Evolutionary conservation across 352 stramenopile species (phyloP).

Genomic region (Elongisporangium anandrum): DNA sequence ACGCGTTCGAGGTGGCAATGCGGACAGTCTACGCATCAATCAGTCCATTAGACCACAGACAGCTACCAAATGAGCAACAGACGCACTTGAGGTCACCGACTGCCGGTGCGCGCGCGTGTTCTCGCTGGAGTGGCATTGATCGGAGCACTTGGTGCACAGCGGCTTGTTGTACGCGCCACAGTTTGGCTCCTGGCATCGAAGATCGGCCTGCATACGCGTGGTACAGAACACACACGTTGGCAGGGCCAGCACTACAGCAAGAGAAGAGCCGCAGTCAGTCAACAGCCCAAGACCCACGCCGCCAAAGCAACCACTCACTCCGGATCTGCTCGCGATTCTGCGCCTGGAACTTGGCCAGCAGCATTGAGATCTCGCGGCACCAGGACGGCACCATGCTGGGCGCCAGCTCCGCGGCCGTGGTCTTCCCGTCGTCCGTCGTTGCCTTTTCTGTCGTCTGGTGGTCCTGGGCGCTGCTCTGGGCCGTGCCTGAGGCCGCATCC

Average conservation of each 20-base stretch:
- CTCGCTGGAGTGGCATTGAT: conserved; percentile 5
- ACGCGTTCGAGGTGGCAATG: conserved; percentile 49
- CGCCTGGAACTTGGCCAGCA: not conserved
- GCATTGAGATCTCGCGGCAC: not conserved
- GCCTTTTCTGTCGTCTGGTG: not conserved
- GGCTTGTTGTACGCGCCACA: conserved; percentile 7
- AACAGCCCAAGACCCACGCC: not conserved
- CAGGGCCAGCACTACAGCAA: conserved; percentile 4
- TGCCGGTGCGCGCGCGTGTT: conserved; percentile 15
- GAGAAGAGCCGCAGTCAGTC: not conserved
- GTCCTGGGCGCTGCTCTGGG: not conserved
- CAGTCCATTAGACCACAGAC: not conserved
- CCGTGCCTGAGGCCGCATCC: not conserved
- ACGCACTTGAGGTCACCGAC: conserved; percentile 25
- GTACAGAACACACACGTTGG: conserved; percentile 7
- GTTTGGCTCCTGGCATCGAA: conserved; percentile 6
- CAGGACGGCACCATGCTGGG: not conserved
- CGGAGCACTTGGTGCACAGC: conserved; percentile 11
- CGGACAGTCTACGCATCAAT: conserved; percentile 41
- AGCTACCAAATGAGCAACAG: not conserved
- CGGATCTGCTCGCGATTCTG: not conserved
- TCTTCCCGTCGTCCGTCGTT: not conserved
- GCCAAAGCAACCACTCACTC: not conserved
- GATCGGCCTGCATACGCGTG: conserved; percentile 4
- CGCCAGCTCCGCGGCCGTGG: not conserved